phyloP scores from a whole-genome alignment of 163 green algal genomes.

The Volvox carteri region DNA sequence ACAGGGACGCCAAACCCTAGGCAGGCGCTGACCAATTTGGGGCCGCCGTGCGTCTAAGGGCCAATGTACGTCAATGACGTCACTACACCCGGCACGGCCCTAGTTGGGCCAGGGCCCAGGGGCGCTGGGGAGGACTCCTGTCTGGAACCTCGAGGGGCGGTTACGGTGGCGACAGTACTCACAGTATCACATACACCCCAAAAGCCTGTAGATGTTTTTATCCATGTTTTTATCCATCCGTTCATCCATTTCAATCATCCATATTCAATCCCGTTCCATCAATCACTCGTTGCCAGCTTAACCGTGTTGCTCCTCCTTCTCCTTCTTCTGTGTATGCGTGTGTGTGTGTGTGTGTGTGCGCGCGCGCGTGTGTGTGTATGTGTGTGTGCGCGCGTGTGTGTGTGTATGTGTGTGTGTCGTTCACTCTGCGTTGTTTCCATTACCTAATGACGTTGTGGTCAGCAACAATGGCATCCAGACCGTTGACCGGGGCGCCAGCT shows the following conservation, averaged over 20 bases:
- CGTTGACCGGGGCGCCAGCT: background rate
- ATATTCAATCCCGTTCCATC: background rate
- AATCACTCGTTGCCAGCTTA: background rate
- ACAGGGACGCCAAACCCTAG: too few species aligned
- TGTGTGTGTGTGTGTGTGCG: background rate
- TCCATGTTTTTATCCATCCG: too few species aligned
- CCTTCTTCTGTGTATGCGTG: background rate
- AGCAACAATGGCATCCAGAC: conserved; percentile 15
- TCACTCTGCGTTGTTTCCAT: background rate
- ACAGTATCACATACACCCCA: too few species aligned
- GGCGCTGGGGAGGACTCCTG: too few species aligned
- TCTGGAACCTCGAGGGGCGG: too few species aligned
- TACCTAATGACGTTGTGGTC: conserved; percentile 41
- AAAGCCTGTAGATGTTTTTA: too few species aligned
- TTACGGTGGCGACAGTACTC: too few species aligned
- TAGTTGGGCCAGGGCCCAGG: too few species aligned
- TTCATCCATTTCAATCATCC: too few species aligned
- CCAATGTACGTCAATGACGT: background rate
- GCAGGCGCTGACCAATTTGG: too few species aligned
- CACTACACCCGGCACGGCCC: too few species aligned
- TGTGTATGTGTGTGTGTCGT: background rate
- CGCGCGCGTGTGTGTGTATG: background rate
- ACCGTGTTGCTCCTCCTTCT: background rate
- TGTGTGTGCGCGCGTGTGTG: background rate
- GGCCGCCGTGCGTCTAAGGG: too few species aligned